Conservation (phyloP, 2,329 filamentous ascomycete species). For the Penicillium sp. region DNA sequence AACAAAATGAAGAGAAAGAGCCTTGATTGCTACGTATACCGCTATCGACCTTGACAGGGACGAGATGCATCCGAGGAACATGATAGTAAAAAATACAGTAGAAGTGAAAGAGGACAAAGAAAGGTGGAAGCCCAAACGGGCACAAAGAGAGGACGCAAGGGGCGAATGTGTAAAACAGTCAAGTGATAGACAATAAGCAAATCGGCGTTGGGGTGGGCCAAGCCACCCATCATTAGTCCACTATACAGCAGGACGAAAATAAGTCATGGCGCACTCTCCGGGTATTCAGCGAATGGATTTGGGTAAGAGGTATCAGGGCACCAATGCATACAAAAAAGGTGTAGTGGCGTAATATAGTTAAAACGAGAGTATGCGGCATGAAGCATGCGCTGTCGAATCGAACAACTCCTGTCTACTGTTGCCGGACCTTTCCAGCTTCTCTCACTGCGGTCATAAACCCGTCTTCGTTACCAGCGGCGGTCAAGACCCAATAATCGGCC, state of each 20-base stretch:
- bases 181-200: slow-evolving; percentile 13
- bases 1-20: neutral
- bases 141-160: slow-evolving; percentile 6
- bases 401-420: slow-evolving; percentile 5
- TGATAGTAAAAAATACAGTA: slow-evolving; percentile 15
- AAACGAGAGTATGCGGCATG: neutral
- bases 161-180: slow-evolving; percentile 8
- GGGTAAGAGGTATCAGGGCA: neutral
- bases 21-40: slow-evolving; percentile 14
- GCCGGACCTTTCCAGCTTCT: slow-evolving; percentile 43
- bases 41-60: slow-evolving; percentile 4
- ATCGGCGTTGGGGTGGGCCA: neutral
- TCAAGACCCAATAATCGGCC: slow-evolving; percentile 45
- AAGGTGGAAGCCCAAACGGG: neutral
- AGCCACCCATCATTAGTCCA: slow-evolving; percentile 12
- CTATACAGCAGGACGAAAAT: neutral
- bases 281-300: slow-evolving; percentile 3
- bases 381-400: neutral
- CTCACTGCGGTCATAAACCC: slow-evolving; percentile 44
- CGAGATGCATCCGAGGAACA: slow-evolving; percentile 4
- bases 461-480: slow-evolving; percentile 40
- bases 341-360: neutral
- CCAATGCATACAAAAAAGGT: neutral
- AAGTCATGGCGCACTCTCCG: slow-evolving; percentile 1
- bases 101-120: slow-evolving; percentile 2